Conservation (phyloP, 2,329 filamentous ascomycete genomes). For the Ophiostoma montium region DNA sequence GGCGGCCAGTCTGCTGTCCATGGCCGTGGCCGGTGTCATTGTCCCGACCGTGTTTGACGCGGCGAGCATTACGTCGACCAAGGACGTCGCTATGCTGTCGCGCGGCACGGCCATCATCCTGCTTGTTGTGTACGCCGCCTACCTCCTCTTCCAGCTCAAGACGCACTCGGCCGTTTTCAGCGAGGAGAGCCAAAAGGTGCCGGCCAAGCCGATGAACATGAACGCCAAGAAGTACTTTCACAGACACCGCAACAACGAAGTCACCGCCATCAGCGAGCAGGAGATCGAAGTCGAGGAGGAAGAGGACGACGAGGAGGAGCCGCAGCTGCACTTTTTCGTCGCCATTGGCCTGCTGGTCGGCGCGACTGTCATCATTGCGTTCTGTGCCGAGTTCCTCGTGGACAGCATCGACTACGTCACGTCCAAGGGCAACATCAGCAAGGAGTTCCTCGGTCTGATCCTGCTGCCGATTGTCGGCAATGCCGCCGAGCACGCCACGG, state of each 20-base stretch:
- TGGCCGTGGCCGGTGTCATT: conserved; percentile 69
- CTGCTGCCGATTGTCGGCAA: conserved; percentile 69
- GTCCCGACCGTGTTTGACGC: conserved; percentile 77
- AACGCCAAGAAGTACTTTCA: conserved; percentile 17
- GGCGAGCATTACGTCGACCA: conserved; percentile 25
- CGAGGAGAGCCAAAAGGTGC: conserved; percentile 62
- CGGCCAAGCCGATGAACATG: conserved; percentile 32
- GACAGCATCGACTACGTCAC: conserved; percentile 56
- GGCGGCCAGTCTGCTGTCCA: conserved; percentile 63
- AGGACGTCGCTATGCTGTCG: conserved; percentile 48
- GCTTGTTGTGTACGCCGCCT: conserved; percentile 67
- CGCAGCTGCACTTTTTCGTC: conserved; percentile 57
- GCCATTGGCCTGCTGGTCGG: conserved; percentile 56
- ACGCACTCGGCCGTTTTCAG: conserved; percentile 73
- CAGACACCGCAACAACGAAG: conserved; percentile 16
- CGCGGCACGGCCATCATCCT: conserved; percentile 68
- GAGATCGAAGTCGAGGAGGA: conserved; percentile 34
- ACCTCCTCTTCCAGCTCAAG: conserved; percentile 83
- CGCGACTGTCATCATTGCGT: conserved; percentile 66
- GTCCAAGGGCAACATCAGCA: conserved; percentile 39
- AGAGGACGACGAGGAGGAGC: conserved; percentile 60
- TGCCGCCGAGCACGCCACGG: conserved; percentile 67
- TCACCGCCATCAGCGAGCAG: conserved; percentile 18
- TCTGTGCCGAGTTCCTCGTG: conserved; percentile 66
- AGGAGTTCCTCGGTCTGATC: conserved; percentile 64